Conservation (phyloP, 2,329 filamentous ascomycete genomes). For the Corinectria fuckeliana region DNA sequence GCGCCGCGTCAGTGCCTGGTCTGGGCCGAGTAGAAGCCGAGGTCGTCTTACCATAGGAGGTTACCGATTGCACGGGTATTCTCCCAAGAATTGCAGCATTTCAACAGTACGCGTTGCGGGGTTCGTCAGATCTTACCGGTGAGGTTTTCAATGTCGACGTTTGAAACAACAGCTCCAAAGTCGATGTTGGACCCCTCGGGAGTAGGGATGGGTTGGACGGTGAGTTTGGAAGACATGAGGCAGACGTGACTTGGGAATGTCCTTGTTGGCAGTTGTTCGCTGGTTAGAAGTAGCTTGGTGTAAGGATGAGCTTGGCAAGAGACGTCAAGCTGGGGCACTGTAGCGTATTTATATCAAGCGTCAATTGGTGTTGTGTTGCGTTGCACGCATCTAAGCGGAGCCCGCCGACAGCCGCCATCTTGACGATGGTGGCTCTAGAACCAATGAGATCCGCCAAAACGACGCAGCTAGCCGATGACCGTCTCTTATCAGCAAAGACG, state of each 20-base stretch:
- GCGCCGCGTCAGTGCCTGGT: slow-evolving; percentile 27
- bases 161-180: slow-evolving; percentile 66
- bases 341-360: slow-evolving; percentile 7
- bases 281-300: neutral
- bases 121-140: slow-evolving; percentile 55
- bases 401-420: slow-evolving; percentile 17
- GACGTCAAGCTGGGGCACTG: neutral
- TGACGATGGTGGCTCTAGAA: neutral
- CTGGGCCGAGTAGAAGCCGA: neutral
- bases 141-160: slow-evolving; percentile 67
- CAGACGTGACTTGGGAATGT: neutral
- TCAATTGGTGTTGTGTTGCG: neutral
- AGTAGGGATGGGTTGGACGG: slow-evolving; percentile 47
- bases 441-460: neutral
- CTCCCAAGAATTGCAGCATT: slow-evolving; percentile 45
- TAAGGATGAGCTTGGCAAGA: neutral
- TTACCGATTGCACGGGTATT: slow-evolving; percentile 67
- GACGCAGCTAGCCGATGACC: neutral
- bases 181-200: slow-evolving; percentile 52
- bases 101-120: slow-evolving; percentile 1
- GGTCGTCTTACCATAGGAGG: slow-evolving; percentile 57
- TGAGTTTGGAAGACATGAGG: slow-evolving; percentile 37
- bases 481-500: slow-evolving; percentile 6
- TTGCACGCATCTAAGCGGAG: neutral
- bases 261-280: neutral